phyloP scores from a whole-genome alignment of 371 early-diverging fungal genomes.

The Mortierella sp. region DNA sequence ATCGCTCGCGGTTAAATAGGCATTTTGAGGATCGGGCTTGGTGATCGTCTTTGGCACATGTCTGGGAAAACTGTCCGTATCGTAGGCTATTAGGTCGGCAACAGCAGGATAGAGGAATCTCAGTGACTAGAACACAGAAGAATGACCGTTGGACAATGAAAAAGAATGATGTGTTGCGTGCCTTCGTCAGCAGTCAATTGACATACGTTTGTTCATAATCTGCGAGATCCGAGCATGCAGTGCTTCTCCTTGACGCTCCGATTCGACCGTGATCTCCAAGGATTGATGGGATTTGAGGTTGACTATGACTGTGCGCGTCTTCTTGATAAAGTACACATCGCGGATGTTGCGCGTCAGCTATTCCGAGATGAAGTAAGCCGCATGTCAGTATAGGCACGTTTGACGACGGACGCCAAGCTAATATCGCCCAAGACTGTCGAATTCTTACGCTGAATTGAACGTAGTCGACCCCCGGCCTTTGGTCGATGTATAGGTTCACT shows the following conservation, averaged over 20 bases:
- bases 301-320: constrained; percentile 18
- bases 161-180: too few relatives aligned
- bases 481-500: constrained; percentile 43
- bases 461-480: constrained; percentile 31
- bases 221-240: constrained; percentile 15
- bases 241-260: constrained; percentile 13
- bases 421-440: not conserved
- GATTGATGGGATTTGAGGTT: constrained; percentile 25
- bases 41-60: constrained; percentile 28
- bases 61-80: constrained; percentile 21
- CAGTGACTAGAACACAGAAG: too few relatives aligned
- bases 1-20: constrained; percentile 35
- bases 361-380: not conserved
- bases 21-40: constrained; percentile 26
- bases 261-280: constrained; percentile 24
- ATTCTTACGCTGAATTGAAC: constrained; percentile 24
- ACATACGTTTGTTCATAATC: constrained; percentile 27
- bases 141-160: too few relatives aligned
- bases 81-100: constrained; percentile 18
- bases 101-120: too few relatives aligned
- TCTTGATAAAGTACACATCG: constrained; percentile 16
- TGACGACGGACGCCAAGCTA: too few relatives aligned
- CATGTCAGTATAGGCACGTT: too few relatives aligned
- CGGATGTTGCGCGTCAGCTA: constrained; percentile 43
- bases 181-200: not conserved